A percentile compares a stretch with the other conserved stretches of the same genome.
Evolutionary conservation across 2,329 filamentous ascomycete species (phyloP).

Genomic region (Sclerotinia sclerotiorum): DNA sequence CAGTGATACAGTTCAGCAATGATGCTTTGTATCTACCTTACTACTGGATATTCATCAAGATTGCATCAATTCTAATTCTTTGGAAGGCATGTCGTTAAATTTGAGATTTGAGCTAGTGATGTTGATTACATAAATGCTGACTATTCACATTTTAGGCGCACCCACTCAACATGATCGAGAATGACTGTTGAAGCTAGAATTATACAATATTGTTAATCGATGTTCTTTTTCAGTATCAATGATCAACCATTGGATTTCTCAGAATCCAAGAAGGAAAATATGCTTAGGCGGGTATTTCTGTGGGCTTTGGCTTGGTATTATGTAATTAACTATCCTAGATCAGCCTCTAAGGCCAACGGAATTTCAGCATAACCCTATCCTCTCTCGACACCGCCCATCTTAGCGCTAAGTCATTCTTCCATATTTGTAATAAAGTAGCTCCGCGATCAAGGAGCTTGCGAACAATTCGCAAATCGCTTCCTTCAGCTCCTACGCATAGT

Average conservation of each 20-base stretch:
- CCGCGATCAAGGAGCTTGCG: slow-evolving; percentile 20
- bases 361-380: neutral
- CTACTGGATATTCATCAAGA: neutral
- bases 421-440: neutral
- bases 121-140: slow-evolving; percentile 15
- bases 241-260: neutral
- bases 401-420: neutral
- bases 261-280: neutral
- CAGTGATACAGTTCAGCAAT: neutral
- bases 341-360: neutral
- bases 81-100: neutral
- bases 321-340: too few species aligned
- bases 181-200: neutral
- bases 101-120: neutral
- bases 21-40: neutral
- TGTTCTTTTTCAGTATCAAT: neutral
- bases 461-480: slow-evolving; percentile 6
- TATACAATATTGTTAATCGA: neutral
- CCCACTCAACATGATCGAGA: neutral
- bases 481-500: neutral
- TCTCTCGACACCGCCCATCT: neutral
- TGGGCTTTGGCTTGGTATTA: neutral
- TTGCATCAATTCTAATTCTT: neutral
- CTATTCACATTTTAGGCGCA: neutral
- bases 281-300: too few species aligned